These are phyloP conservation scores for Termitomyces sp. DNA, from an alignment of 768 basidiomycete genomes.

Conservation along the genomic window DNA sequence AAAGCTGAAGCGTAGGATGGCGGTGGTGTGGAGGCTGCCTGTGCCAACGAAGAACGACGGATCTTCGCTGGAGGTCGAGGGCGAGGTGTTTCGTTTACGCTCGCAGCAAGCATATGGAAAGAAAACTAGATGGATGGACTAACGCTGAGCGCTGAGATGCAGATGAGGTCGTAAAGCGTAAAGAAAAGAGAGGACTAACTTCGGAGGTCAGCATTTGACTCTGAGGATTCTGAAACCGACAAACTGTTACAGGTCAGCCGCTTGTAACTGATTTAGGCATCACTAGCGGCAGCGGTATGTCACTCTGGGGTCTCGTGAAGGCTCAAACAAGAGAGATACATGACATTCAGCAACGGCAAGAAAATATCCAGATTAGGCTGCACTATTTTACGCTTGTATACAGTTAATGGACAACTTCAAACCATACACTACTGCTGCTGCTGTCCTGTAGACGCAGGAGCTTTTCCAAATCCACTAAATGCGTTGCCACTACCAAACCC, in stretches of 20 bases:
- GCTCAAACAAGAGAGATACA: not conserved
- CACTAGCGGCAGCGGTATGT: not conserved
- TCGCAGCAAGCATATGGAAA: slow-evolving; percentile 27
- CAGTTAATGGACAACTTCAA: not conserved
- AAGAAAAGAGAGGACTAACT: not conserved
- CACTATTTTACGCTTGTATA: slow-evolving; percentile 14
- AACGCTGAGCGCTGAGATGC: not conserved
- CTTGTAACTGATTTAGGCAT: slow-evolving; percentile 2
- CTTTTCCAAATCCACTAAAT: slow-evolving; percentile 15
- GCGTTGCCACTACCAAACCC: slow-evolving; percentile 22
- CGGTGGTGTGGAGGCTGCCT: slow-evolving; percentile 28
- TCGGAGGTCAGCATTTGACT: not conserved
- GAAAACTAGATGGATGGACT: not conserved
- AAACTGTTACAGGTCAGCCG: slow-evolving; percentile 6
- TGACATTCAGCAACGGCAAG: not conserved
- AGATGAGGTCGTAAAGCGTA: not conserved
- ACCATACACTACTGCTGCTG: slow-evolving; percentile 17
- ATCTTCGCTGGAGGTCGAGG: slow-evolving; percentile 69
- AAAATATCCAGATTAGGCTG: slow-evolving; percentile 2
- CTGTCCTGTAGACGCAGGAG: slow-evolving; percentile 17
- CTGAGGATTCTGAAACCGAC: slow-evolving; percentile 1
- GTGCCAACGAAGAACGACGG: slow-evolving; percentile 38
- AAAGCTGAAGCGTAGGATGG: slow-evolving; percentile 43
- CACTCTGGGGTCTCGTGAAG: not conserved
- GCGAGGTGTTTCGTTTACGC: slow-evolving; percentile 46